phyloP scores from a whole-genome alignment of 2,329 filamentous ascomycete species.

The Trichoderma sp. region DNA sequence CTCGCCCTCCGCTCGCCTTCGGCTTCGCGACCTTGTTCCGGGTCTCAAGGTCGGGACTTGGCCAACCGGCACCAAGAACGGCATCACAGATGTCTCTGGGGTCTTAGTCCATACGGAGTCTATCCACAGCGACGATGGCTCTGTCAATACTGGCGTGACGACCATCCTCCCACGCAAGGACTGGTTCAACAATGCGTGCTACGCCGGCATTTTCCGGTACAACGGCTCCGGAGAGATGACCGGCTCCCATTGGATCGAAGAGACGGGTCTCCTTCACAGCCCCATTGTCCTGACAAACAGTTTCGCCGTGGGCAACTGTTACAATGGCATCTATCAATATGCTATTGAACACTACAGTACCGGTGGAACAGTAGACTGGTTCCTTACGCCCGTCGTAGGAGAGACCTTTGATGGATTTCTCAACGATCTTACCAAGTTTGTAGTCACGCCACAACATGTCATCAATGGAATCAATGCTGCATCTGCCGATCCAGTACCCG shows the following conservation, averaged over 20 bases:
- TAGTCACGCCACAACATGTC: constrained; percentile 51
- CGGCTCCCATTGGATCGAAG: constrained; percentile 55
- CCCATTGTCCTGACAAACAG: constrained; percentile 58
- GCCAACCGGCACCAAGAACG: constrained; percentile 43
- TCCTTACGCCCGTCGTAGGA: constrained; percentile 53
- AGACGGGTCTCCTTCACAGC: constrained; percentile 54
- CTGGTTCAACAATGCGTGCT: constrained; percentile 44
- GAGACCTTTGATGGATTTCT: constrained; percentile 60
- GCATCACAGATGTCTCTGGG: constrained; percentile 45
- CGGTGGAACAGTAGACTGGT: constrained; percentile 47
- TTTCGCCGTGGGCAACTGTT: constrained; percentile 49
- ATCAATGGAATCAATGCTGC: constrained; percentile 51
- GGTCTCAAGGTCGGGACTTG: constrained; percentile 40
- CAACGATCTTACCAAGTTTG: constrained; percentile 53
- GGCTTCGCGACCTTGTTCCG: constrained; percentile 42
- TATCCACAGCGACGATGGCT: constrained; percentile 26
- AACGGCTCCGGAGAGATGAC: constrained; percentile 61
- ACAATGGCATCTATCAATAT: constrained; percentile 53
- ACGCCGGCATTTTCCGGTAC: constrained; percentile 51
- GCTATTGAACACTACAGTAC: constrained; percentile 44
- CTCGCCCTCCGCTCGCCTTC: constrained; percentile 20
- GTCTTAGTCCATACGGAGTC: constrained; percentile 44
- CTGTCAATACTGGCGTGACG: constrained; percentile 46
- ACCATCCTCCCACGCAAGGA: constrained; percentile 43
- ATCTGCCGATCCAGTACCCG: constrained; percentile 47